Evolutionary conservation across 129 eudicot genomes (phyloP).

Genomic region (Lactuca sativa): DNA sequence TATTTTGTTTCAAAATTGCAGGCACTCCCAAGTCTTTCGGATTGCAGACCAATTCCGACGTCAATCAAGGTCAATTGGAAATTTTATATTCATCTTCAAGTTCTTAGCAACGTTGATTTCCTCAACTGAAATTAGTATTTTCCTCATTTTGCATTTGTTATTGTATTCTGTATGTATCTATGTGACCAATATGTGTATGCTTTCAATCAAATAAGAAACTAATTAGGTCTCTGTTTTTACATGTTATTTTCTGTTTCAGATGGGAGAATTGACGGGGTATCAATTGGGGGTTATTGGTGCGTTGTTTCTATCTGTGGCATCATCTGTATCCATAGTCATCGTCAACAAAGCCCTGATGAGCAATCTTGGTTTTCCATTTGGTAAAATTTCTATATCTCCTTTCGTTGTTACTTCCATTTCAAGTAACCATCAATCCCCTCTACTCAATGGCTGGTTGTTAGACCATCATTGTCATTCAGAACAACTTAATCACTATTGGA

Average conservation of each 20-base stretch:
- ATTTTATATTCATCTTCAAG: background rate
- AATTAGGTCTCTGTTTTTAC: background rate
- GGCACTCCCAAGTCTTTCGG: conserved; percentile 11
- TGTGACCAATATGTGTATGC: background rate
- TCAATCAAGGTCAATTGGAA: conserved; percentile 16
- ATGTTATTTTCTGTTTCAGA: conserved; percentile 22
- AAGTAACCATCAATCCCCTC: conserved; percentile 17
- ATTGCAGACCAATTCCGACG: conserved; percentile 8
- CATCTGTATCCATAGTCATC: conserved; percentile 92
- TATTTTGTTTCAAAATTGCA: background rate
- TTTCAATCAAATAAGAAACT: background rate
- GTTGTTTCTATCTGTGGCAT: conserved; percentile 88
- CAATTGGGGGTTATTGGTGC: conserved; percentile 92
- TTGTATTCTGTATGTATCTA: no score
- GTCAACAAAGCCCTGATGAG: conserved; percentile 98
- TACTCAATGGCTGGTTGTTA: conserved; percentile 14
- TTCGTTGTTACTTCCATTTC: conserved; percentile 17
- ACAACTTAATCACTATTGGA: conserved; percentile 15
- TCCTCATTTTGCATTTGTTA: background rate
- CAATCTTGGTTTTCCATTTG: conserved; percentile 92
- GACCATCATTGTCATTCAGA: conserved; percentile 26
- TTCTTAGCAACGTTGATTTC: conserved; percentile 3
- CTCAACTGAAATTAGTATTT: background rate
- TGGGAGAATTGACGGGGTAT: conserved; percentile 79
- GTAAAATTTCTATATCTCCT: conserved; percentile 34